Evolutionary conservation across 2,329 filamentous ascomycete species (phyloP), one percentile per base, ranked within the genome.

Genomic region (Sporothrix variecibatus): DNA sequence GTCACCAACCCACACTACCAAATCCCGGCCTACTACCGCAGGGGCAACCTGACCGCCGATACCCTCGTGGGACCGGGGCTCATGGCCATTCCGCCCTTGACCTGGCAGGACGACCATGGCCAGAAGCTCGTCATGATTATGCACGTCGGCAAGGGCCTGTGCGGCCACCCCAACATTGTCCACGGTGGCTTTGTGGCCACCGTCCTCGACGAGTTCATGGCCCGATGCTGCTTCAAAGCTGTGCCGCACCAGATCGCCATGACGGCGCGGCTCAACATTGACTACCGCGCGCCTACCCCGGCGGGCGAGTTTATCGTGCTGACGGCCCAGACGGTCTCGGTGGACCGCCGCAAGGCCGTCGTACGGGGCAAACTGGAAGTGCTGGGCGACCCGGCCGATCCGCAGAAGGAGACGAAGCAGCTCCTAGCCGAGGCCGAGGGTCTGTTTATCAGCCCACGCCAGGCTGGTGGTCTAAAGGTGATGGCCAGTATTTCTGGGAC

Each of bases 301-400:
- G 94, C 94, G 6, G 89, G 90, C 28, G 88, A 89, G 75, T 96
- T 92, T 80, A 85, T 97, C 40, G 93, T 97, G 60, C 84, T 99
- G 74, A 87, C 89, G 76, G 95, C 94, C 3, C 89, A 90, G 80
- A 97, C 95, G 26, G 91, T 89, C 11, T 95, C 92, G 84, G 93
- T 95, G 1, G 94, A 98, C 80, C 95, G 96, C 0, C 88, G 96
- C 76, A 98, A 98, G 85, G 95, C 94, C 15, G 98, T 94, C 94
- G 94, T 98, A 0, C 92, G 93, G 83, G 96, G 94, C 1, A 89
- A 90, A 78, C 91, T 98, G 78, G 94, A 97, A 87, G 91, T 93
- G 73, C 83, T 98, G 75, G 88, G 8, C 74, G 86, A 34, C 85
- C 84, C 78, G 86, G 90, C 46, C 40, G 58, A 67, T 23, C 38